Evolutionary conservation across 192 early-diverging fungal species (phyloP).

Genomic region (Coemansia sp.): DNA sequence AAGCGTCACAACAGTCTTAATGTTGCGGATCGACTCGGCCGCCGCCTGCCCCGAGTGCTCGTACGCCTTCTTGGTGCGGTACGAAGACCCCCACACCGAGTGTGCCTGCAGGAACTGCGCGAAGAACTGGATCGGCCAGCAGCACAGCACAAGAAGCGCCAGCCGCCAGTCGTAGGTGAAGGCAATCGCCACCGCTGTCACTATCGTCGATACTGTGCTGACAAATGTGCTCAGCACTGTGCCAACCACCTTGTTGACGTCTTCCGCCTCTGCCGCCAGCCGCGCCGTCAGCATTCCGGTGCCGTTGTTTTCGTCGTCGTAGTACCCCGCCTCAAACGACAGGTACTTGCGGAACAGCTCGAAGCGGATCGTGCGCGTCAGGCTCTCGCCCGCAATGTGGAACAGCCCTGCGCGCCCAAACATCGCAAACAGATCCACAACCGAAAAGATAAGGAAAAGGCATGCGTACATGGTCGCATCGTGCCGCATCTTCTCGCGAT

Average conservation of each 20-base stretch:
- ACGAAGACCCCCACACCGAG: conserved; percentile 47
- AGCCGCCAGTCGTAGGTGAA: conserved; percentile 64
- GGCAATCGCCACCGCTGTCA: conserved; percentile 47
- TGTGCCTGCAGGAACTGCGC: conserved; percentile 69
- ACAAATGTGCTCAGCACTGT: conserved; percentile 36
- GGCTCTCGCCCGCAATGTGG: conserved; percentile 63
- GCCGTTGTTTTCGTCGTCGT: conserved; percentile 69
- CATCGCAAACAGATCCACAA: conserved; percentile 58
- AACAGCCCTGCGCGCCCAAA: conserved; percentile 61
- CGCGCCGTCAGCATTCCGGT: conserved; percentile 72
- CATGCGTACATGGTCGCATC: conserved; percentile 42
- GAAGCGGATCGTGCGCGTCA: conserved; percentile 66
- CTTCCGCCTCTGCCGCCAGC: conserved; percentile 71
- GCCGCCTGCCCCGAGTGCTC: conserved; percentile 69
- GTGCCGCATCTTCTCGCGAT: conserved; percentile 29
- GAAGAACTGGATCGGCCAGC: conserved; percentile 68
- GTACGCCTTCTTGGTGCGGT: conserved; percentile 66
- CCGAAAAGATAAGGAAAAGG: conserved; percentile 52
- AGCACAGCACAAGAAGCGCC: conserved; percentile 64
- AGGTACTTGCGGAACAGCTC: conserved; percentile 67
- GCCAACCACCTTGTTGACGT: conserved; percentile 54
- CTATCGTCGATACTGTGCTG: conserved; percentile 36
- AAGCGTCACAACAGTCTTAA: conserved; percentile 83
- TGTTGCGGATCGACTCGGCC: conserved; percentile 80
- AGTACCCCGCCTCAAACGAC: conserved; percentile 73